Percentiles rank a stretch among this genome's conserved stretches.
These are phyloP conservation scores for Yamadazyma siamensis DNA, from an alignment of 1,139 yeast genomes.

Conservation along the genomic window DNA sequence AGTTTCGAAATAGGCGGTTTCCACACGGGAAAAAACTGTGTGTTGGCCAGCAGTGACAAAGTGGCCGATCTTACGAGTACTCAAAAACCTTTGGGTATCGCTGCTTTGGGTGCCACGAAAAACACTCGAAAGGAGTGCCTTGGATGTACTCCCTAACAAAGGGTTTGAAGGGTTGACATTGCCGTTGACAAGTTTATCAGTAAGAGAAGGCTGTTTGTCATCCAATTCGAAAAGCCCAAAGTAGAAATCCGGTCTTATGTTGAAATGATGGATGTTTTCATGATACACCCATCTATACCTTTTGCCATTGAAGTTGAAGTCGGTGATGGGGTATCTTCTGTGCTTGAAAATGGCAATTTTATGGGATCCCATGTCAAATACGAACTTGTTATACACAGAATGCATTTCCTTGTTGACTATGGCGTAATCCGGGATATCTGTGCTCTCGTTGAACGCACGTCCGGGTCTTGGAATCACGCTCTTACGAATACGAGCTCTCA, in stretches of 20 bases:
- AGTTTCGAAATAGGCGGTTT: too few relatives aligned
- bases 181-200: neutral
- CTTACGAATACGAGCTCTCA: too few relatives aligned
- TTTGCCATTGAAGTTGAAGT: neutral
- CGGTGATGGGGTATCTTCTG: conserved; percentile 1
- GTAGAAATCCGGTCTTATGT: neutral
- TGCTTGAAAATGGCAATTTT: neutral
- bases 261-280: too few relatives aligned
- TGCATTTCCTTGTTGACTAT: neutral
- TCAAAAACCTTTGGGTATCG: too few relatives aligned
- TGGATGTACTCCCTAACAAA: neutral
- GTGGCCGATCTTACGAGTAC: too few relatives aligned
- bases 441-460: neutral
- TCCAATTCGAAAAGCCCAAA: neutral
- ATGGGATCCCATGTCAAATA: neutral
- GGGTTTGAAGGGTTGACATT: neutral
- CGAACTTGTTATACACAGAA: neutral
- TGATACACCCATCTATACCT: conserved; percentile 1
- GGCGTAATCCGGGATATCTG: neutral
- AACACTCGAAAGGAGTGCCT: neutral
- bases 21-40: too few relatives aligned
- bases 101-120: too few relatives aligned
- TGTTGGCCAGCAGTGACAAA: too few relatives aligned
- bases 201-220: neutral
- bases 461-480: too few relatives aligned